Evolutionary conservation across 345 rosid genomes (phyloP), one percentile per base, ranked within the genome.

Genomic region (Aquilaria malaccensis): DNA sequence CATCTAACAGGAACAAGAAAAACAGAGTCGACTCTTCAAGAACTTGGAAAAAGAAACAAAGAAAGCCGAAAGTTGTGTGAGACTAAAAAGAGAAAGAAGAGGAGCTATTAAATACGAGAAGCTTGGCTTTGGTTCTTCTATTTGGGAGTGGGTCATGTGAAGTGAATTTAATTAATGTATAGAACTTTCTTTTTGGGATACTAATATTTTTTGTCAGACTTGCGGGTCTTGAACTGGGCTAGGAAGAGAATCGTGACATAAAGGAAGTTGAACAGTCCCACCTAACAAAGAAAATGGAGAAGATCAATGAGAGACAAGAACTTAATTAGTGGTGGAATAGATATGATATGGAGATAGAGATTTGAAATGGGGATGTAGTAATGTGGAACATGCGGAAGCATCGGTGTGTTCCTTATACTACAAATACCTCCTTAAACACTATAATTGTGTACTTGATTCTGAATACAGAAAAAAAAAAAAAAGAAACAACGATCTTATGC

Each of bases 201-300:
- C 31, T 46, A 45, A 22, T 57, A 5, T 13, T 11, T 65, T 56
- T 65, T 65, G 67, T 78, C 77, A 75, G 67, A 57, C 30, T 55
- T 67, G 70, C 65, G 32, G 64, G 79, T 49, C 43, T 30, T 60
- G 14, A 63, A 56, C 13, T 73, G 70, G 65, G 60, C 60, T 31
- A 12, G 56, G 4, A 37, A 46, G 76, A 71, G 72, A 77, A 62
- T 67, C 64, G 72, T 66, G 85, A 74, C 73, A 75, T 67, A 66
- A 22, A 72, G 75, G 81, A 77, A 56, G 97, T 79, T 89, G 84
- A 89, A 56, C 98, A 85, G 89, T 70, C 79, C 83, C 72, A 85
- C 97, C 97, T 80, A 89, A 77, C 58, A 67, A 66, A 62, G 52
- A 67, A 53, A 37, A 56, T 4, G 54, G 12, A 9, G 50, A 30